A percentile compares a stretch with the other conserved stretches of the same genome.
Evolutionary conservation across 192 early-diverging fungal species (phyloP).

Genomic region (Geranomyces variabilis): DNA sequence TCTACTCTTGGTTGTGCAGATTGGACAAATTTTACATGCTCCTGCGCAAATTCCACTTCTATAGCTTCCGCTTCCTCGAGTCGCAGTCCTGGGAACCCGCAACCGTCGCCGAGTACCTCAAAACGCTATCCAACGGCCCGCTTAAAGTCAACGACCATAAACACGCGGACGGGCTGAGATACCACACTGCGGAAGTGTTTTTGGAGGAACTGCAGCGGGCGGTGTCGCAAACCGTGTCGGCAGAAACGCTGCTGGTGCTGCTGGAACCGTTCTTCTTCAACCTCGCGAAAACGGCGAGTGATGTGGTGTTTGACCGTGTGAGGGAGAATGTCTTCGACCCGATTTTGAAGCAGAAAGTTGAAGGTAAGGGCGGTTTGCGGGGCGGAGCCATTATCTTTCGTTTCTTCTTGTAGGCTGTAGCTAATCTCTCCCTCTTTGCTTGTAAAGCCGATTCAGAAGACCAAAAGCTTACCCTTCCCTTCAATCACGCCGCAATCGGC

Average conservation of each 20-base stretch:
- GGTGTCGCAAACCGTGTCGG: constrained; percentile 46
- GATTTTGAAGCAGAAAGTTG: constrained; percentile 44
- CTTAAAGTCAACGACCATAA: constrained; percentile 65
- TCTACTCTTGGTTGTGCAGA: constrained; percentile 37
- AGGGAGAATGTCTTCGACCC: constrained; percentile 52
- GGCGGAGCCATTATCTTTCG: no score
- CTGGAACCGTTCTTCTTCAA: constrained; percentile 56
- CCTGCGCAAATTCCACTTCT: constrained; percentile 64
- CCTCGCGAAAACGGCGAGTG: constrained; percentile 53
- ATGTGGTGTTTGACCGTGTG: constrained; percentile 37
- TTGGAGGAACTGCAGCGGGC: constrained; percentile 72
- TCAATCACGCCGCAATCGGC: constrained; percentile 7
- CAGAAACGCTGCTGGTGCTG: constrained; percentile 44
- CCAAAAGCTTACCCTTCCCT: constrained; percentile 1
- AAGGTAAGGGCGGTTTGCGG: neutral
- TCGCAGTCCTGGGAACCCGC: constrained; percentile 59
- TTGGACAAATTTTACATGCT: constrained; percentile 80
- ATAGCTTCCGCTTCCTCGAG: constrained; percentile 66
- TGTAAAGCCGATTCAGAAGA: neutral
- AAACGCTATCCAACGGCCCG: constrained; percentile 60
- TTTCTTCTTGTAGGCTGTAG: no score
- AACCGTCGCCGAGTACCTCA: constrained; percentile 54
- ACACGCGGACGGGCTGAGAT: constrained; percentile 69
- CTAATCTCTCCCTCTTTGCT: constrained; percentile 1
- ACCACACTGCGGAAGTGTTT: constrained; percentile 73